These are phyloP conservation scores for Phytophthora sp. DNA, from an alignment of 352 stramenopile species.

Conservation along the genomic window DNA sequence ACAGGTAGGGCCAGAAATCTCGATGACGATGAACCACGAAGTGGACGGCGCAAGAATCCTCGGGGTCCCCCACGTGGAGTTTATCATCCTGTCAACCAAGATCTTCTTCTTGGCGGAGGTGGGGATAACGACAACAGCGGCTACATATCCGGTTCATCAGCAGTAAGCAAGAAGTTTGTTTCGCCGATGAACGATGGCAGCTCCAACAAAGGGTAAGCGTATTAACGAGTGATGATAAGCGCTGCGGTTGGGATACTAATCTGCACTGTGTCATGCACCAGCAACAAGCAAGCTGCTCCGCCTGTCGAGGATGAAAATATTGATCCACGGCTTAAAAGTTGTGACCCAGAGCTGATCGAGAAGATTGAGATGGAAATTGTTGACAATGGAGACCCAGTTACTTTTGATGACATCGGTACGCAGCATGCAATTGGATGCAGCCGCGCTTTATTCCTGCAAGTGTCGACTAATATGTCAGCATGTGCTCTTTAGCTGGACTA, in stretches of 20 bases:
- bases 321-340: conserved; percentile 93
- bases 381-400: conserved; percentile 91
- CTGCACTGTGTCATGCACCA: neutral
- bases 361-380: conserved; percentile 99
- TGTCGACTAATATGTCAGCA: no score
- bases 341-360: conserved; percentile 95
- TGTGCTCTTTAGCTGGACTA: conserved; percentile 91
- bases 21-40: conserved; percentile 37
- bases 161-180: conserved; percentile 79
- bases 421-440: no score
- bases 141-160: conserved; percentile 33
- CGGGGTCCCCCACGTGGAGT: conserved; percentile 43
- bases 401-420: conserved; percentile 97
- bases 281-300: conserved; percentile 12
- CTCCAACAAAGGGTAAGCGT: conserved; percentile 12
- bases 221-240: neutral
- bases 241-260: conserved; percentile 1
- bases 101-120: conserved; percentile 63
- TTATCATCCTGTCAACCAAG: conserved; percentile 82
- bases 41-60: conserved; percentile 23
- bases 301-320: conserved; percentile 82
- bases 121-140: conserved; percentile 24
- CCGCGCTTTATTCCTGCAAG: no score
- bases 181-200: conserved; percentile 51
- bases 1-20: conserved; percentile 47